Conservation (phyloP, 805 yeast species). For the Ogataea chonburiensis region DNA sequence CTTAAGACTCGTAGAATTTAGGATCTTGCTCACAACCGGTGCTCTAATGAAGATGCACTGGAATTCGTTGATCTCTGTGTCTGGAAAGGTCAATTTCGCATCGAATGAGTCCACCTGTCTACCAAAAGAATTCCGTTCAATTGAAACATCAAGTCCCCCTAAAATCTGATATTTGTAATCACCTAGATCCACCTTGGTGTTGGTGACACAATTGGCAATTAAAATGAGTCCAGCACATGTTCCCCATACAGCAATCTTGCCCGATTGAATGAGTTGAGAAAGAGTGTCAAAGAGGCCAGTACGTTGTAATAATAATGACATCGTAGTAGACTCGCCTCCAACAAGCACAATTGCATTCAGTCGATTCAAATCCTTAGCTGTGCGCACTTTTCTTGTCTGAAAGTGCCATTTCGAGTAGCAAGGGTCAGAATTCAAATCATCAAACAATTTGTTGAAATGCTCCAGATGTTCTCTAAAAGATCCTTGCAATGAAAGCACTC, state of each 20-base stretch:
- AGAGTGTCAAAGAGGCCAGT: constrained; percentile 57
- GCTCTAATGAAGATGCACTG: constrained; percentile 69
- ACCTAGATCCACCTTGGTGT: constrained; percentile 49
- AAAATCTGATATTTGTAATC: constrained; percentile 42
- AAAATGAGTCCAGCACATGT: constrained; percentile 83
- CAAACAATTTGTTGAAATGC: constrained; percentile 42
- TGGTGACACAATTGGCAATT: constrained; percentile 51
- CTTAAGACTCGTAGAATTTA: background rate
- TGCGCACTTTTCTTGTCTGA: constrained; percentile 48
- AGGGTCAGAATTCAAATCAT: constrained; percentile 26
- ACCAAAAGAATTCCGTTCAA: constrained; percentile 75
- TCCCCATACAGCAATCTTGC: constrained; percentile 68
- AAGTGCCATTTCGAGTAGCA: constrained; percentile 34
- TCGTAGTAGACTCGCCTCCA: constrained; percentile 67
- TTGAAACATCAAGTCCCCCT: constrained; percentile 64
- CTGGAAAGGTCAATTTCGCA: constrained; percentile 40
- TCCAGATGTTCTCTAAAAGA: constrained; percentile 70
- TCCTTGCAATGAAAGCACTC: constrained; percentile 78
- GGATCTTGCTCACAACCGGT: constrained; percentile 50
- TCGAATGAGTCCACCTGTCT: constrained; percentile 70
- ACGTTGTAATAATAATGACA: constrained; percentile 69
- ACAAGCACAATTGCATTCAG: constrained; percentile 69
- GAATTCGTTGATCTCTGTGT: constrained; percentile 28
- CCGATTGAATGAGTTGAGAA: constrained; percentile 46
- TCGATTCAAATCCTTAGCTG: constrained; percentile 43